Evolutionary conservation across 495 filamentous ascomycete species (phyloP), one percentile per base, ranked within the genome.

Genomic region (Xylaria palmicola): DNA sequence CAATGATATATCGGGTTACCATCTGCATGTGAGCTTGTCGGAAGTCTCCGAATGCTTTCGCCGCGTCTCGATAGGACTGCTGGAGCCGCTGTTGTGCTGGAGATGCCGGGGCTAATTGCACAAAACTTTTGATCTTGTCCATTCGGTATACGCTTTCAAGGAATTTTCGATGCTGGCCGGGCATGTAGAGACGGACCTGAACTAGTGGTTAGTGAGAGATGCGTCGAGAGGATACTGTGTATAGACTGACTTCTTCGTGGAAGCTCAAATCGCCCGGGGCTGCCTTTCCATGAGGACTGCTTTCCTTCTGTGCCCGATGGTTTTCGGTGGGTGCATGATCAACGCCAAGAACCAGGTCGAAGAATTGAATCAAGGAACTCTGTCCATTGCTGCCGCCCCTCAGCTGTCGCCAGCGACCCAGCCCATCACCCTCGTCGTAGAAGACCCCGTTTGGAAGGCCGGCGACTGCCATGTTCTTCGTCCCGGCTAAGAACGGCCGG

Each of bases 321-420:
- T 67, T 88, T 83, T 73, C 91, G 88, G 65, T 82, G 77, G 65
- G 91, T 84, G 65, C 89, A 72, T 98, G 94, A 65, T 94, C 88
- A 12, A 98, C 79, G 1, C 92, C 92, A 5, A 98, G 80, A 22
- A 91, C 83, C 43, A 96, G 81, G 68, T 98, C 94, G 70, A 96
- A 90, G 74, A 97, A 93, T 72, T 97, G 93, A 61, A 98, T 92
- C 19, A 98, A 74, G 1, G 91, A 96, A 75, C 90, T 93, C 75
- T 98, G 94, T 0, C 93, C 94, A 67, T 98, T 98, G 70, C 91
- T 95, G 0, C 94, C 94, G 30, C 94, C 94, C 40, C 89, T 85
- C 62, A 89, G 89, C 67, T 95, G 88, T 50, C 87, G 81, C 75
- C 90, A 96, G 12, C 79, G 73, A 6, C 85, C 82, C 4, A 74